Conservation (phyloP, 345 rosid species). For the Capsella bursapastoris region DNA sequence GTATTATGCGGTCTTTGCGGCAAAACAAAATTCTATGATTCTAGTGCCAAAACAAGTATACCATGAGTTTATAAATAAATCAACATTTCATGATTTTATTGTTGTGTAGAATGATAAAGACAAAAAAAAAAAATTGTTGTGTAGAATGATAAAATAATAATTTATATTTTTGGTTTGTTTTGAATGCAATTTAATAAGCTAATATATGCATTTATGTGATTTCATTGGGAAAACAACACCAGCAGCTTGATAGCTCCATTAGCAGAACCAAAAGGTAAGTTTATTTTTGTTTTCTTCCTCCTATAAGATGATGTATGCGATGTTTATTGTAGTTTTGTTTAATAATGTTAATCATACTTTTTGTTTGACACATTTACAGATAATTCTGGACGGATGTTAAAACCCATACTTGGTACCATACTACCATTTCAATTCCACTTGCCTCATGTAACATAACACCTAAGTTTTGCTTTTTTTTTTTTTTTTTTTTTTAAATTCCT, state of each 20-base stretch:
- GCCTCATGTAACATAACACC: slow-evolving; percentile 14
- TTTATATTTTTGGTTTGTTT: background rate
- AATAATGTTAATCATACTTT: background rate
- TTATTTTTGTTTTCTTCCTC: background rate
- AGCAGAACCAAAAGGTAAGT: slow-evolving; percentile 1
- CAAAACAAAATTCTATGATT: too few species aligned
- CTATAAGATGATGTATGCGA: background rate
- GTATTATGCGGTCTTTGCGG: too few species aligned
- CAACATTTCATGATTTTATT: too few species aligned
- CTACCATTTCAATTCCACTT: background rate
- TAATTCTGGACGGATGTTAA: slow-evolving; percentile 22
- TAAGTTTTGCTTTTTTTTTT: background rate
- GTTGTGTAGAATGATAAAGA: too few species aligned
- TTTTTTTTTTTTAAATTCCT: background rate
- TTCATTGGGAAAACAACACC: background rate
- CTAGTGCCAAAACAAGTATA: too few species aligned
- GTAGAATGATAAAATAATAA: background rate
- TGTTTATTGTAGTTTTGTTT: slow-evolving; percentile 2
- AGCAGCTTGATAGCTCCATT: slow-evolving; percentile 5
- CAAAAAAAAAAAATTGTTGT: too few species aligned
- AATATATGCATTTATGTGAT: background rate
- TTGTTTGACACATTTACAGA: slow-evolving; percentile 25
- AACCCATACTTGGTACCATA: slow-evolving; percentile 31
- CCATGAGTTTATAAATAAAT: too few species aligned
- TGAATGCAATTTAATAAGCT: background rate